Percentiles rank a stretch among this genome's conserved stretches.
phyloP scores from a whole-genome alignment of 345 rosid genomes.

The Erodium maritimum region DNA sequence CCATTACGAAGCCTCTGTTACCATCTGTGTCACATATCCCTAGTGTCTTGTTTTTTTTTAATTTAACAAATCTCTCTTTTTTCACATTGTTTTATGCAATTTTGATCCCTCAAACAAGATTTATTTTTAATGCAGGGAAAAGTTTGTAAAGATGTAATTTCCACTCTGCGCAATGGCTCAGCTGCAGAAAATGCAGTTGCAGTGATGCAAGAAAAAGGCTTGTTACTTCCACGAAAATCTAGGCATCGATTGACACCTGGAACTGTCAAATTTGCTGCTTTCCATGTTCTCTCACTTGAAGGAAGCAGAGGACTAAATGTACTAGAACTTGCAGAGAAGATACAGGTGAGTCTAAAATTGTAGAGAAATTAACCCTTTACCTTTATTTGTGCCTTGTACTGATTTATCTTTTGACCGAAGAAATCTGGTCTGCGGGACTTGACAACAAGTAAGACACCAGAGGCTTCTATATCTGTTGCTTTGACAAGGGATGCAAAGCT shows the following conservation, averaged over 20 bases:
- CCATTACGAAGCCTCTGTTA: neutral
- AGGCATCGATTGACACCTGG: conserved; percentile 99
- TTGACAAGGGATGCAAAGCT: conserved; percentile 97
- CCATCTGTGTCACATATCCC: neutral
- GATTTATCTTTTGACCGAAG: conserved; percentile 22
- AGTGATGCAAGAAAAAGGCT: conserved; percentile 86
- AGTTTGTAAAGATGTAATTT: conserved; percentile 59
- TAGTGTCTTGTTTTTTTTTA: too few species aligned
- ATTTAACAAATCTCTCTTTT: neutral
- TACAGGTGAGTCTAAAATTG: conserved; percentile 49
- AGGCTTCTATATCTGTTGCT: conserved; percentile 99
- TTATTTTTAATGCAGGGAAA: conserved; percentile 46
- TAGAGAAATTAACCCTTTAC: conserved; percentile 6
- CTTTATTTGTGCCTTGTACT: conserved; percentile 3
- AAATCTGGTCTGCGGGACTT: conserved; percentile 98
- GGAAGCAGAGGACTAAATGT: conserved; percentile 91
- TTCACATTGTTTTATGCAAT: neutral
- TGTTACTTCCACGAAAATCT: conserved; percentile 76
- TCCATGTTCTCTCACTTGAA: conserved; percentile 96
- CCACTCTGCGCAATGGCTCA: conserved; percentile 83
- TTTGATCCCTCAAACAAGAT: neutral
- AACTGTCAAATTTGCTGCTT: conserved; percentile 99
- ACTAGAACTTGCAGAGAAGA: conserved; percentile 90
- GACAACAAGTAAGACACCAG: conserved; percentile 96
- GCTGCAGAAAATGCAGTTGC: conserved; percentile 95